These are phyloP conservation scores for Fagopyrum tataricum DNA, from an alignment of 148 eudicot species.

Conservation along the genomic window DNA sequence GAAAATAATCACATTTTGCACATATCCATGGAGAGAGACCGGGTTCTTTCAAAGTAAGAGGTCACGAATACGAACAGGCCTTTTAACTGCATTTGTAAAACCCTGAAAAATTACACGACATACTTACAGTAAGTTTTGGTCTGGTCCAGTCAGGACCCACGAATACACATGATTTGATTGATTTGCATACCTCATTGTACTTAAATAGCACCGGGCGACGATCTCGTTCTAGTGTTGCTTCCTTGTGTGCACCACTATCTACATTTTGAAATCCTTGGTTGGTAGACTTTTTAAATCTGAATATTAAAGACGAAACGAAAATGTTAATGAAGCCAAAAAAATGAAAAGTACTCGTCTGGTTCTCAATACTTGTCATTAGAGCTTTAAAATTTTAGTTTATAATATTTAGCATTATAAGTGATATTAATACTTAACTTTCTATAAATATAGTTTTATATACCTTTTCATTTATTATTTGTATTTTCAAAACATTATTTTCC, in stretches of 20 bases:
- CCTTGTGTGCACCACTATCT: conserved; percentile 27
- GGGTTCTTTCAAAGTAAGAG: conserved; percentile 30
- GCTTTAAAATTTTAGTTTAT: too few species aligned
- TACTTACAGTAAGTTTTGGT: not conserved
- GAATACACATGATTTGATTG: not conserved
- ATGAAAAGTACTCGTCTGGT: too few species aligned
- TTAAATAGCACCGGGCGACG: conserved; percentile 75
- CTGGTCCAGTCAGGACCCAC: not conserved
- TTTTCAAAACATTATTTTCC: too few species aligned
- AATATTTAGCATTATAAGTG: too few species aligned
- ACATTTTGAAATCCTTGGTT: conserved; percentile 32
- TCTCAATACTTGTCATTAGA: too few species aligned
- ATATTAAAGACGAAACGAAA: not conserved
- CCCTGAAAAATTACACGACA: conserved; percentile 48
- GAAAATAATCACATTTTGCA: too few species aligned
- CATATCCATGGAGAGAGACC: not conserved
- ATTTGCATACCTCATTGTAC: conserved; percentile 72
- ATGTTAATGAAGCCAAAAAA: not conserved
- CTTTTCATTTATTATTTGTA: too few species aligned
- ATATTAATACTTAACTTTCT: too few species aligned
- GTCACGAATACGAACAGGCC: conserved; percentile 81
- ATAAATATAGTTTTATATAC: too few species aligned
- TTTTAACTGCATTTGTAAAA: conserved; percentile 92
- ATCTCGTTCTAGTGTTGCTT: conserved; percentile 52
- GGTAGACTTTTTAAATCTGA: conserved; percentile 63